Conservation (phyloP, 352 stramenopile genomes). For the Phytopythium sindhum region DNA sequence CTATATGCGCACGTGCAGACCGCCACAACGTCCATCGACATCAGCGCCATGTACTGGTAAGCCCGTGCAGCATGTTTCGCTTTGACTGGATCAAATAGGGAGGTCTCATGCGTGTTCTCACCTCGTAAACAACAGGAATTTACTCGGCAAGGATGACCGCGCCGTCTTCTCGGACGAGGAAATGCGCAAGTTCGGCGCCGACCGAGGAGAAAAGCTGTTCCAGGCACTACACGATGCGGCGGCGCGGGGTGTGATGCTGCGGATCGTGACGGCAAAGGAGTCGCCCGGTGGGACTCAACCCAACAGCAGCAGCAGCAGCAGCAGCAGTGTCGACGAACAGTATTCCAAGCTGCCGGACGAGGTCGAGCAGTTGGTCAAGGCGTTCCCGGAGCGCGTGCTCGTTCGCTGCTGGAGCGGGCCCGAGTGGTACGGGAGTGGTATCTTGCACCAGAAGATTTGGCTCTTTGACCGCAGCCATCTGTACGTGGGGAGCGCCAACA, state of each 20-base stretch:
- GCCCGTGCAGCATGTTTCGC: neutral
- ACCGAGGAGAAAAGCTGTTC: slow-evolving; percentile 49
- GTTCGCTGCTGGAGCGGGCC: slow-evolving; percentile 59
- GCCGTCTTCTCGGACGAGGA: slow-evolving; percentile 43
- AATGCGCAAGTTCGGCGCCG: slow-evolving; percentile 58
- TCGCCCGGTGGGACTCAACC: neutral
- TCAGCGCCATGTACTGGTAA: slow-evolving; percentile 83
- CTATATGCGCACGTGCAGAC: slow-evolving; percentile 38
- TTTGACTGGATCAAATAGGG: neutral
- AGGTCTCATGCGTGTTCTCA: neutral
- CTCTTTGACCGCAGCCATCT: slow-evolving; percentile 60
- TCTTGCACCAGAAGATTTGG: slow-evolving; percentile 85
- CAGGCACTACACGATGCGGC: slow-evolving; percentile 45
- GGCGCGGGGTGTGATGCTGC: slow-evolving; percentile 46
- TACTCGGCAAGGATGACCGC: slow-evolving; percentile 57
- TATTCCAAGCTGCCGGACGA: slow-evolving; percentile 47
- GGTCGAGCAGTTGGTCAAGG: slow-evolving; percentile 39
- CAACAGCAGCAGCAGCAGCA: neutral
- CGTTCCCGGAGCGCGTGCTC: slow-evolving; percentile 28
- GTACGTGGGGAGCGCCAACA: slow-evolving; percentile 81
- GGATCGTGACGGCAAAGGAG: slow-evolving; percentile 43
- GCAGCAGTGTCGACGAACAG: neutral
- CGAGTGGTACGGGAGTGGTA: slow-evolving; percentile 74
- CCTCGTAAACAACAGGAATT: slow-evolving; percentile 25
- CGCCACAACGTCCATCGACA: slow-evolving; percentile 51